Base-by-base conservation (phyloP, 495 filamentous ascomycete genomes). In the Trichoderma asperelloides region DNA sequence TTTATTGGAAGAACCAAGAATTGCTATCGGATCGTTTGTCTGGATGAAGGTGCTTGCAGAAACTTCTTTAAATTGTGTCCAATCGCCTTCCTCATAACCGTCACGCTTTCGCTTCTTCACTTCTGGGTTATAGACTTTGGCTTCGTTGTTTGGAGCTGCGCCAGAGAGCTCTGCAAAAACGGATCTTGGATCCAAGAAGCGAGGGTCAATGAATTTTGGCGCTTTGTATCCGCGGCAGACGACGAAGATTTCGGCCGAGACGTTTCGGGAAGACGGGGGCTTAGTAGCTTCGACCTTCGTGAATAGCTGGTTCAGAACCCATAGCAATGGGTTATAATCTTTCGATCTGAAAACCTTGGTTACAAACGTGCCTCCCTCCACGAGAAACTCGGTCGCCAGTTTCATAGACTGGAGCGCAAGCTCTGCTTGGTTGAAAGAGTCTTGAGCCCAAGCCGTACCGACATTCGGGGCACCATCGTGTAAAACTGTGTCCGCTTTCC, bases 401-500 rank as follows among this genome's bases (percentile, higher is more conserved):
- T 93, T 96, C 79, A 99, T 77, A 12, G 92, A 91, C 72, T 97
- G 90, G 62, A 99, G 79, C 12, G 88, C 92, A n/a, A 99, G 79
- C 74, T 98, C 95, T 37, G 96, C 93, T 77, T 99, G 95, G 47
- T 92, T 94, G 85, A 92, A 99, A 55, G 95, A 95, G 84, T 98
- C 96, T 78, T 98, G 96, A 62, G 97, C 89, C 95, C 95, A 99
- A 1, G 95, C 93, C 0, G 90, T 91, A 87, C 96, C 95, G 68
- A 99, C 94, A 72, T 98, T 99, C 62, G 95, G 95, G 13, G 95
- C 95, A 79, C 95, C 95, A 79, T 99, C 95, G 80, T 98, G 95
- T 62, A 99, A 83, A n/a, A 99, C 94, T 0, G 88, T 89, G 75
- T 99, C 95, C 51, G 93, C 96, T 77, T 97, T 98, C 93, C 92